These are phyloP conservation scores for Silene noctiflora DNA, from an alignment of 179 eudicot species.

Conservation along the genomic window DNA sequence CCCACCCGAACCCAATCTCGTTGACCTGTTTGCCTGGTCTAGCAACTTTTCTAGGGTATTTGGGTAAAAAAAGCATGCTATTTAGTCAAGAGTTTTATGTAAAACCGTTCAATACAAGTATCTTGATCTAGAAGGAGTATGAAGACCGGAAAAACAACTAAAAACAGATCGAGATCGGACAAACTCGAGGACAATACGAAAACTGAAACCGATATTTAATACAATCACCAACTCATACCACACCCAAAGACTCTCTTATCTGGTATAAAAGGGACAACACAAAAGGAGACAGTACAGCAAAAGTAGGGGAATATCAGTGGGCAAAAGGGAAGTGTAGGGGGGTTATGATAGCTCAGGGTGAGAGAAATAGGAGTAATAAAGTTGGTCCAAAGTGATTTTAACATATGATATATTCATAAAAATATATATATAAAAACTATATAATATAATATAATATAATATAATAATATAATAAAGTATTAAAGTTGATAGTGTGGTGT, in stretches of 20 bases:
- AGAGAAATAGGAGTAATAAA: slow-evolving; percentile 21
- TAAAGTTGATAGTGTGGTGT: slow-evolving; percentile 18
- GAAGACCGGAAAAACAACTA: not conserved
- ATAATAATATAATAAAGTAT: no score
- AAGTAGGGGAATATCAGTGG: slow-evolving; percentile 44
- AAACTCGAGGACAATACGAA: not conserved
- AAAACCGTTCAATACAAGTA: not conserved
- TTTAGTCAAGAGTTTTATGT: no score
- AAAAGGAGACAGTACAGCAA: slow-evolving; percentile 41
- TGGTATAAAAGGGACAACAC: slow-evolving; percentile 35
- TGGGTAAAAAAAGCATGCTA: no score
- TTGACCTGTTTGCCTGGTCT: no score
- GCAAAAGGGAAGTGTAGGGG: slow-evolving; percentile 28
- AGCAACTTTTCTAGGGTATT: no score
- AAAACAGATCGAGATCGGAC: not conserved
- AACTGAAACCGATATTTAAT: not conserved
- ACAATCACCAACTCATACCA: slow-evolving; percentile 14
- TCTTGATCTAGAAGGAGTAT: no score
- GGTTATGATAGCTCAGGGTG: slow-evolving; percentile 27
- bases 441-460: not conserved
- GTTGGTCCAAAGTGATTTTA: slow-evolving; percentile 18
- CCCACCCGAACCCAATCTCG: no score
- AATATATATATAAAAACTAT: not conserved
- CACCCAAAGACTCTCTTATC: slow-evolving; percentile 28
- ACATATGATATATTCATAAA: no score